phyloP scores from a whole-genome alignment of 345 rosid species.

The Ceriops tagal region DNA sequence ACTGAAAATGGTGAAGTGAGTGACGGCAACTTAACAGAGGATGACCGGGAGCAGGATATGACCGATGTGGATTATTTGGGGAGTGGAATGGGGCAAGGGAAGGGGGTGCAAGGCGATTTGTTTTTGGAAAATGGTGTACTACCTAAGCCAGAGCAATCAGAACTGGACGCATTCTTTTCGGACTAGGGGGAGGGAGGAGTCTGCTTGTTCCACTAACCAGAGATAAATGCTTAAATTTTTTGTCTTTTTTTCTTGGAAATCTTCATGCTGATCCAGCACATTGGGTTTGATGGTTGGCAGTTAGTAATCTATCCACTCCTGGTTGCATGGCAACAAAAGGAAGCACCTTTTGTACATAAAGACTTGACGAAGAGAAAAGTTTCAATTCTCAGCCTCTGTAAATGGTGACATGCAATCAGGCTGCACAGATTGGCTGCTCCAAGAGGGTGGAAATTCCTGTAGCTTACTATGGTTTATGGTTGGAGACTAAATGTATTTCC shows the following conservation, averaged over 20 bases:
- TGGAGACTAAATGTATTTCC: not conserved
- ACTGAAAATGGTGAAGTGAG: conserved; percentile 8
- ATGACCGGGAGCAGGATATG: conserved; percentile 40
- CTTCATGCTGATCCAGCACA: not conserved
- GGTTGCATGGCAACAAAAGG: not conserved
- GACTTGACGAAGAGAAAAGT: not conserved
- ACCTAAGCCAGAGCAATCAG: conserved; percentile 31
- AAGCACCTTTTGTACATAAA: conserved; percentile 13
- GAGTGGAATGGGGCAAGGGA: conserved; percentile 17
- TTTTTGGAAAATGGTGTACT: conserved; percentile 8
- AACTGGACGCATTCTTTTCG: conserved; percentile 39
- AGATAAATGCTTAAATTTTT: not conserved
- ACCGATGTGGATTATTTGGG: conserved; percentile 41
- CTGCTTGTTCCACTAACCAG: not conserved
- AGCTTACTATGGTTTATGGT: not conserved
- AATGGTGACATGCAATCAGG: not conserved
- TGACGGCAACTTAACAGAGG: conserved; percentile 36
- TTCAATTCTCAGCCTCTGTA: conserved; percentile 7
- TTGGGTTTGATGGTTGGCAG: not conserved
- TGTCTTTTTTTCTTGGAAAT: not conserved
- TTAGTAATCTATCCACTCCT: not conserved
- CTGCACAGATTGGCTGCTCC: not conserved
- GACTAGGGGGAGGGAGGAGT: conserved; percentile 28
- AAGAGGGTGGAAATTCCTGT: not conserved
- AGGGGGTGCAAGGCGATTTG: conserved; percentile 9